phyloP scores from a whole-genome alignment of 108 stramenopile genomes.

The Cyclostephanos tholiformis region DNA sequence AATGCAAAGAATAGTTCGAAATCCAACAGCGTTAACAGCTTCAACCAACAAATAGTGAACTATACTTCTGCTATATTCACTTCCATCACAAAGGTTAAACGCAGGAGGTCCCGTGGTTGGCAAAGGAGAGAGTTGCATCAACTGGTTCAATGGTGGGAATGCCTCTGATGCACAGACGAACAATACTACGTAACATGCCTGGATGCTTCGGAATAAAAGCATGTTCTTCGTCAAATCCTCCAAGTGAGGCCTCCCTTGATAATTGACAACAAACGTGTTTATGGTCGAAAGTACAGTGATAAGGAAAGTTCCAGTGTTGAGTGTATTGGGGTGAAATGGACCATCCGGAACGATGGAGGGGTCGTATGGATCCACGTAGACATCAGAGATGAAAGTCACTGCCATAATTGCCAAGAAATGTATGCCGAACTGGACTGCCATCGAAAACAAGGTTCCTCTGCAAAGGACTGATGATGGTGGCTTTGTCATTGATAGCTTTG shows the following conservation, averaged over 20 bases:
- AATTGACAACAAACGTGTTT: conserved; percentile 98
- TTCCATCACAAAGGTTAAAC: not conserved
- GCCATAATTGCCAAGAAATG: conserved; percentile 77
- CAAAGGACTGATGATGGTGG: conserved; percentile 92
- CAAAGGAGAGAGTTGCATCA: conserved; percentile 76
- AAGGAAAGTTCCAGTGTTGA: conserved; percentile 94
- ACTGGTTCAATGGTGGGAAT: conserved; percentile 81
- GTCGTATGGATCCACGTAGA: conserved; percentile 81
- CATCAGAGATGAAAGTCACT: conserved; percentile 57
- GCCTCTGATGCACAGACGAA: conserved; percentile 68
- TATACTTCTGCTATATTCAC: conserved; percentile 13
- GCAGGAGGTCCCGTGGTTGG: conserved; percentile 42
- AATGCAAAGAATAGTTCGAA: conserved; percentile 52
- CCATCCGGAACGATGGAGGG: conserved; percentile 91
- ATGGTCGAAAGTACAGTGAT: conserved; percentile 80
- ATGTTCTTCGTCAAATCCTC: conserved; percentile 84
- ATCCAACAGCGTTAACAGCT: conserved; percentile 50
- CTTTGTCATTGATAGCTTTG: conserved; percentile 66
- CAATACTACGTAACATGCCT: conserved; percentile 65
- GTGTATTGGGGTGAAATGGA: conserved; percentile 90
- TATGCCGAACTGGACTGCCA: conserved; percentile 83
- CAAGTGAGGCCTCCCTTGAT: conserved; percentile 93
- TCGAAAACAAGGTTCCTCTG: conserved; percentile 69
- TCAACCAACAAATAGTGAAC: conserved; percentile 17
- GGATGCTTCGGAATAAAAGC: conserved; percentile 66